These are phyloP conservation scores for Penicillium subrubescens DNA, from an alignment of 495 filamentous ascomycete genomes.

Conservation along the genomic window DNA sequence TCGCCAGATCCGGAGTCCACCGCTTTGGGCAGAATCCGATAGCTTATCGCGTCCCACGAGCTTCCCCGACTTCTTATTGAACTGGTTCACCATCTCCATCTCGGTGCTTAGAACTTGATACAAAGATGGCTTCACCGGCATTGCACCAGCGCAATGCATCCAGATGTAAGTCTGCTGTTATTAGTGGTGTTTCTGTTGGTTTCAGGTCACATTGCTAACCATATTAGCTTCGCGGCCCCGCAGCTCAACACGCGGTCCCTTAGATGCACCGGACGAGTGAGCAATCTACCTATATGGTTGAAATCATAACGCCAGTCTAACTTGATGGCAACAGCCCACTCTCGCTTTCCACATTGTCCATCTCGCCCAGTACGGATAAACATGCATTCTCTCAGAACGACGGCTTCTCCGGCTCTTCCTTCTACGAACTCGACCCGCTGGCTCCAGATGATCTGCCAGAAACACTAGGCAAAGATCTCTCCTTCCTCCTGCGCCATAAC, in stretches of 20 bases:
- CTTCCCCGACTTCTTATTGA: conserved; percentile 4
- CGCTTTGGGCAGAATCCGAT: conserved; percentile 34
- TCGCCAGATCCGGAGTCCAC: conserved; percentile 33
- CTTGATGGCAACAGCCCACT: conserved; percentile 28
- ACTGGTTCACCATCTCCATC: not conserved
- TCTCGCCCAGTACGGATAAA: conserved; percentile 16
- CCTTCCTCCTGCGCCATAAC: conserved; percentile 73
- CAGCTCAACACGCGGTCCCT: conserved; percentile 54
- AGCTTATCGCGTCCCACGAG: conserved; percentile 25
- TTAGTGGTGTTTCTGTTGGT: not conserved
- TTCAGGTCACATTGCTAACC: conserved; percentile 22
- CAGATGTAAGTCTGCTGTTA: conserved; percentile 34
- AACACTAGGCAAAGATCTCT: conserved; percentile 66
- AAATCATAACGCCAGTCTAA: not conserved
- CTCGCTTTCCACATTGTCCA: conserved; percentile 12
- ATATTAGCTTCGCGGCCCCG: conserved; percentile 48
- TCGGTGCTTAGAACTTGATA: not conserved
- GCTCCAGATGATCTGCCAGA: conserved; percentile 39
- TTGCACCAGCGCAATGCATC: conserved; percentile 41
- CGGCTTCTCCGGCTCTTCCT: conserved; percentile 31
- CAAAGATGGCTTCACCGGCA: conserved; percentile 31
- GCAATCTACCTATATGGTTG: conserved; percentile 7
- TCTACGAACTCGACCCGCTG: conserved; percentile 36
- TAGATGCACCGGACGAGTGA: conserved; percentile 54
- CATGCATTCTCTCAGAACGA: conserved; percentile 16